phyloP scores from a whole-genome alignment of 2,329 filamentous ascomycete genomes.

The Botrytis galanthina region DNA sequence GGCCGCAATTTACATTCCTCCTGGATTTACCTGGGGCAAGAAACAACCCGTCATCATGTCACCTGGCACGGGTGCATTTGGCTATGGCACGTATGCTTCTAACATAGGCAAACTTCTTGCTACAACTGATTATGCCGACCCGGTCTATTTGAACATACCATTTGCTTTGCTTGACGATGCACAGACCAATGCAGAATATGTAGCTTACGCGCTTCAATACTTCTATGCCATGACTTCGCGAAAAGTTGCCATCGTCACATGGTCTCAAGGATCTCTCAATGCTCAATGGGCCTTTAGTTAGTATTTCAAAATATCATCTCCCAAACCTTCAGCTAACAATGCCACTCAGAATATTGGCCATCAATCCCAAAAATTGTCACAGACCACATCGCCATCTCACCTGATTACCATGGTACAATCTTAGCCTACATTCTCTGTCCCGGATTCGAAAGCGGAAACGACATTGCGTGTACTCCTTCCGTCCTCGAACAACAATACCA shows the following conservation, averaged over 20 bases:
- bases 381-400: constrained; percentile 52
- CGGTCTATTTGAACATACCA: constrained; percentile 57
- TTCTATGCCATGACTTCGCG: constrained; percentile 42
- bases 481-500: constrained; percentile 46
- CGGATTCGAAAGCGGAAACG: constrained; percentile 16
- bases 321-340: neutral
- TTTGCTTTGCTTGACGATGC: constrained; percentile 47
- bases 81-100: constrained; percentile 37
- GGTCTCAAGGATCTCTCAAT: constrained; percentile 55
- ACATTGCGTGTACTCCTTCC: constrained; percentile 1
- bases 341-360: constrained; percentile 48
- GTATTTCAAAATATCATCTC: neutral
- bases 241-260: constrained; percentile 48
- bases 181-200: constrained; percentile 53
- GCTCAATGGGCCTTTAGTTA: constrained; percentile 54
- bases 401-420: constrained; percentile 52
- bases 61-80: constrained; percentile 52
- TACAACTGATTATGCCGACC: constrained; percentile 45
- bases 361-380: constrained; percentile 45
- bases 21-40: constrained; percentile 47
- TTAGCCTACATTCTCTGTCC: constrained; percentile 37
- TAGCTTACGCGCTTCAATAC: constrained; percentile 59
- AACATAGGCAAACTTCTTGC: constrained; percentile 51
- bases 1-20: constrained; percentile 52
- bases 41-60: constrained; percentile 51